These are phyloP conservation scores for Amanita rubescens DNA, from an alignment of 768 basidiomycete genomes.

Conservation along the genomic window DNA sequence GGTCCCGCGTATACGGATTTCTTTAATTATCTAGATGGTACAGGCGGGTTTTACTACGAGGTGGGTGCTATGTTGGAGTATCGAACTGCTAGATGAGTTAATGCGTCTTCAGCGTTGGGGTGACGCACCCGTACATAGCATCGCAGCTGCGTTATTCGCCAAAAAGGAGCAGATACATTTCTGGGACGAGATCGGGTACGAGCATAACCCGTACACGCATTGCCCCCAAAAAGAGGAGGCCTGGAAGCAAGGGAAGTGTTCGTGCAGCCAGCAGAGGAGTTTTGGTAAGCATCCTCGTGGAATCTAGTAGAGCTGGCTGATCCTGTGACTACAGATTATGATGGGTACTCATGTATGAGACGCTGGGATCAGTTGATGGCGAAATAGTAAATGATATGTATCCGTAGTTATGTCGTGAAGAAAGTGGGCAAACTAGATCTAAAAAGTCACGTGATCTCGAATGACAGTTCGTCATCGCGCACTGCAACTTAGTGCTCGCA, in stretches of 20 bases:
- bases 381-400: not conserved
- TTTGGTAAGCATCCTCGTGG: conserved; percentile 41
- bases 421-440: too few relatives aligned
- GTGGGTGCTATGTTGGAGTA: conserved; percentile 31
- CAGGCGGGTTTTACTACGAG: conserved; percentile 66
- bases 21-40: conserved; percentile 54
- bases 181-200: conserved; percentile 73
- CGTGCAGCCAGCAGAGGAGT: conserved; percentile 47
- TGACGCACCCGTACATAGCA: conserved; percentile 65
- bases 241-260: conserved; percentile 55
- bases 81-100: conserved; percentile 31
- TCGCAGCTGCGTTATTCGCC: conserved; percentile 57
- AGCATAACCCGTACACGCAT: conserved; percentile 68
- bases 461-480: not conserved
- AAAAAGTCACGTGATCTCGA: not conserved
- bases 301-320: not conserved
- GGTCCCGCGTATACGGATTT: conserved; percentile 57
- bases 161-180: conserved; percentile 58
- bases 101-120: conserved; percentile 41
- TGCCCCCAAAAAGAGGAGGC: conserved; percentile 41
- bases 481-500: too few relatives aligned
- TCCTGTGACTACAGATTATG: conserved; percentile 34
- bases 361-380: conserved; percentile 40
- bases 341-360: conserved; percentile 49
- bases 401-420: too few relatives aligned